These are phyloP conservation scores for Naematelia aurantialba DNA, from an alignment of 768 basidiomycete species.

Conservation along the genomic window DNA sequence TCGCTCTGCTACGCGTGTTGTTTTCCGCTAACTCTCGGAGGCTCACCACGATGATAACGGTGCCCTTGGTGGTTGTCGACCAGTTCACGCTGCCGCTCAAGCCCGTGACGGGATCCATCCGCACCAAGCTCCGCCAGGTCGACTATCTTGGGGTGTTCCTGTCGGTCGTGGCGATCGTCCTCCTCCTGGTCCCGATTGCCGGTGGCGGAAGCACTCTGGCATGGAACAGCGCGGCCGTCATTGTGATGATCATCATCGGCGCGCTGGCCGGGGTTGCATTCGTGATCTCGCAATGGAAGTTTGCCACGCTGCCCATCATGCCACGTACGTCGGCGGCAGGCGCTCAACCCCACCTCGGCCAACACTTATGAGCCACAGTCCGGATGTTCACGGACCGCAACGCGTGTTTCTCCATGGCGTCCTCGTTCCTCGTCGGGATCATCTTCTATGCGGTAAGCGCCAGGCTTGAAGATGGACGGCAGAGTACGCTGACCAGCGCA, in stretches of 20 bases:
- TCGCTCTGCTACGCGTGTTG: background rate
- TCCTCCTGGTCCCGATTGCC: constrained; percentile 31
- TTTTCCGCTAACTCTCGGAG: background rate
- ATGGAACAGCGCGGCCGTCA: constrained; percentile 30
- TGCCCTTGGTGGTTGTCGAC: constrained; percentile 14
- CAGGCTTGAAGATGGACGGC: no score
- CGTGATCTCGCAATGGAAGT: constrained; percentile 15
- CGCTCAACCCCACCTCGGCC: background rate
- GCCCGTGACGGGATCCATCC: constrained; percentile 18
- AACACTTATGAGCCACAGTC: constrained; percentile 12
- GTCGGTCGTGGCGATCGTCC: constrained; percentile 28
- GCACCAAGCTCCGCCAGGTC: constrained; percentile 27
- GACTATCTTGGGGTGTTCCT: constrained; percentile 36
- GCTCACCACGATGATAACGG: constrained; percentile 19
- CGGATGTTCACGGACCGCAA: background rate
- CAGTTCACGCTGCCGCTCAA: constrained; percentile 28
- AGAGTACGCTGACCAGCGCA: background rate
- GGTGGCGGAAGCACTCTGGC: constrained; percentile 35
- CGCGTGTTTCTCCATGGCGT: constrained; percentile 18
- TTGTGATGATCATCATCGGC: constrained; percentile 28
- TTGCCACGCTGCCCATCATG: constrained; percentile 28
- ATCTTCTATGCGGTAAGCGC: constrained; percentile 35
- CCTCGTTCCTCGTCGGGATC: constrained; percentile 40
- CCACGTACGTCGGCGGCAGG: constrained; percentile 10
- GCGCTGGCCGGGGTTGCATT: constrained; percentile 18